Percentiles rank a stretch among this genome's conserved stretches.
These are phyloP conservation scores for Saccharomycopsis microspora DNA, from an alignment of 805 yeast species.

Conservation along the genomic window DNA sequence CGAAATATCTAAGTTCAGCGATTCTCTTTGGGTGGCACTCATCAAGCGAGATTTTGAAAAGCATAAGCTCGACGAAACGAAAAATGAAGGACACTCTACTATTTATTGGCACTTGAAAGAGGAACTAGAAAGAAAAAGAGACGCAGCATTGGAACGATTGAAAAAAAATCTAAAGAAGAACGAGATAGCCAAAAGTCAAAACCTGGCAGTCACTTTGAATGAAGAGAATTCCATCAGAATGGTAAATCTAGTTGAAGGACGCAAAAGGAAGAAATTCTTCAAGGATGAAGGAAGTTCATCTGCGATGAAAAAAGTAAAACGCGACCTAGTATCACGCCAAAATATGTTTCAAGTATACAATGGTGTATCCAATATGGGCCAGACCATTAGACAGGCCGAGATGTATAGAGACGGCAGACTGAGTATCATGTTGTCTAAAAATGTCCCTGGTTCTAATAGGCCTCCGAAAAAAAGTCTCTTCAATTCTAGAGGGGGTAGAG, in stretches of 20 bases:
- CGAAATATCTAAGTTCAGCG: not conserved
- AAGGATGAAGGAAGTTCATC: slow-evolving; percentile 1
- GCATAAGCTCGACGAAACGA: not conserved
- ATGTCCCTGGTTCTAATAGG: too few relatives aligned
- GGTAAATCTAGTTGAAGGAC: slow-evolving; percentile 1
- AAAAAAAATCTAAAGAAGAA: not conserved
- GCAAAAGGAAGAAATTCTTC: slow-evolving; percentile 4
- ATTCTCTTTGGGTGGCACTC: slow-evolving; percentile 5
- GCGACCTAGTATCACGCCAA: not conserved
- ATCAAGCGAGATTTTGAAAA: slow-evolving; percentile 10
- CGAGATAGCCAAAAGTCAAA: not conserved
- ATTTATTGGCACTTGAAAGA: not conserved
- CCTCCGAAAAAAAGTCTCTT: too few relatives aligned
- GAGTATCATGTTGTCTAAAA: too few relatives aligned
- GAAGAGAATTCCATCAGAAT: slow-evolving; percentile 7
- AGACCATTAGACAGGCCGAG: too few relatives aligned
- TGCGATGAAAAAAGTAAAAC: slow-evolving; percentile 10
- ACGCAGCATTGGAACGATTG: slow-evolving; percentile 11
- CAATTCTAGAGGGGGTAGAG: too few relatives aligned
- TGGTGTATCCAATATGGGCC: too few relatives aligned
- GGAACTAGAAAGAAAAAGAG: slow-evolving; percentile 2
- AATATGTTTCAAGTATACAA: not conserved
- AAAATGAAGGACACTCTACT: not conserved
- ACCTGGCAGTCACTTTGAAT: slow-evolving; percentile 4
- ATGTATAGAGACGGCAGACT: too few relatives aligned